Conservation (phyloP, 2,329 filamentous ascomycete species). For the Epichloe bromicola region DNA sequence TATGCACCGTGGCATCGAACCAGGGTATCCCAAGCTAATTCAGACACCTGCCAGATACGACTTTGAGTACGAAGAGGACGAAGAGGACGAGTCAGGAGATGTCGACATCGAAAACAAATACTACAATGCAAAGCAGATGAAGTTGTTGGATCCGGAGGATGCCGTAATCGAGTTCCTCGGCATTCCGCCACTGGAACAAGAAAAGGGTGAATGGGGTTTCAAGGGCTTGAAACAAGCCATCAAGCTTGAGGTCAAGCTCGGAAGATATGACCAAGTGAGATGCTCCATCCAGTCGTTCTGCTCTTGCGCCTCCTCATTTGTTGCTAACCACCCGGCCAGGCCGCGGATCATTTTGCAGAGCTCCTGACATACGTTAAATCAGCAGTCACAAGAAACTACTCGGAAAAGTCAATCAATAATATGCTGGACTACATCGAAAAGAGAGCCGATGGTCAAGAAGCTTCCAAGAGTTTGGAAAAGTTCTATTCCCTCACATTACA, state of each 20-base stretch:
- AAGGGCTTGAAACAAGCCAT: constrained; percentile 97
- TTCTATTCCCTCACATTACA: constrained; percentile 90
- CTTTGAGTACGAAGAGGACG: constrained; percentile 92
- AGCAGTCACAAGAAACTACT: constrained; percentile 94
- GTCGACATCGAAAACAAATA: constrained; percentile 99
- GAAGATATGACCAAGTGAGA: constrained; percentile 65
- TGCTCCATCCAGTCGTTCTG: too few relatives aligned
- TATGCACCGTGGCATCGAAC: constrained; percentile 10
- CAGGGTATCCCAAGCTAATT: constrained; percentile 4
- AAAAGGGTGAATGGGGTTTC: constrained; percentile 98
- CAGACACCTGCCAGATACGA: constrained; percentile 50
- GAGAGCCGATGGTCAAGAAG: constrained; percentile 54
- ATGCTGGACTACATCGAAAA: constrained; percentile 98
- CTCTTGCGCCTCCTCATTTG: background rate
- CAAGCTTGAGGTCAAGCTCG: constrained; percentile 90
- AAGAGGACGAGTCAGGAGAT: constrained; percentile 76
- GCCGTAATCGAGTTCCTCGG: constrained; percentile 88
- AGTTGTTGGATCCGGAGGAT: constrained; percentile 71
- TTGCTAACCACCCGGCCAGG: constrained; percentile 37
- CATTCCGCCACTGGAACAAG: constrained; percentile 68
- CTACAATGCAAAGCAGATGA: constrained; percentile 98
- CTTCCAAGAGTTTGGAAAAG: constrained; percentile 72
- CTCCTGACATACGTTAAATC: constrained; percentile 96
- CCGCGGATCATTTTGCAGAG: constrained; percentile 83
- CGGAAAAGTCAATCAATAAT: constrained; percentile 98